Conservation (phyloP, 1,284 basidiomycete species). For the Agroathelia rolfsii region DNA sequence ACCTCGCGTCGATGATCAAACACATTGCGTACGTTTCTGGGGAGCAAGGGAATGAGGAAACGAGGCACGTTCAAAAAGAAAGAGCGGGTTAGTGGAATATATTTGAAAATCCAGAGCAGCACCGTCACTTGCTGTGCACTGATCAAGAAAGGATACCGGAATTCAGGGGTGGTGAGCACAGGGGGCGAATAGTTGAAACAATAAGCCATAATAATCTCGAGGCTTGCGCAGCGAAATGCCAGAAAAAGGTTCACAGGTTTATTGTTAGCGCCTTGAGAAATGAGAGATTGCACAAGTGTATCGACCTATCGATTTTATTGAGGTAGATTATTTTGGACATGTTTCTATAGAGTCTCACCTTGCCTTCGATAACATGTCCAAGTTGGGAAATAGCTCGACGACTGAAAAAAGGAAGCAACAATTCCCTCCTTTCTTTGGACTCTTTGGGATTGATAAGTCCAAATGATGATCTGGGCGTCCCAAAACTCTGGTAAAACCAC, state of each 20-base stretch:
- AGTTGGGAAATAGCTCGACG: constrained; percentile 24
- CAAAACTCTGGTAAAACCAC: constrained; percentile 24
- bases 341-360: constrained; percentile 16
- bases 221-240: constrained; percentile 24
- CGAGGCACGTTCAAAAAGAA: no score
- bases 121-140: constrained; percentile 18
- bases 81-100: constrained; percentile 17
- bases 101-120: constrained; percentile 21
- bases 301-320: constrained; percentile 22
- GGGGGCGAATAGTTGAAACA: constrained; percentile 22
- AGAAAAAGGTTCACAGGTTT: constrained; percentile 22
- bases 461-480: constrained; percentile 22
- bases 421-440: constrained; percentile 19
- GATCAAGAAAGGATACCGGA: constrained; percentile 20
- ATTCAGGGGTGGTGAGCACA: constrained; percentile 19
- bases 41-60: constrained; percentile 7
- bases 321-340: no score
- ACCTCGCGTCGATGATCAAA: constrained; percentile 11
- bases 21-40: constrained; percentile 7
- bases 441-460: constrained; percentile 21
- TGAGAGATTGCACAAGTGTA: constrained; percentile 16
- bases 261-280: constrained; percentile 8
- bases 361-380: constrained; percentile 23
- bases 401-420: constrained; percentile 25
- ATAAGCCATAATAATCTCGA: constrained; percentile 27